Conservation (phyloP, 1,284 basidiomycete genomes). For the Cryptococcus sp. region DNA sequence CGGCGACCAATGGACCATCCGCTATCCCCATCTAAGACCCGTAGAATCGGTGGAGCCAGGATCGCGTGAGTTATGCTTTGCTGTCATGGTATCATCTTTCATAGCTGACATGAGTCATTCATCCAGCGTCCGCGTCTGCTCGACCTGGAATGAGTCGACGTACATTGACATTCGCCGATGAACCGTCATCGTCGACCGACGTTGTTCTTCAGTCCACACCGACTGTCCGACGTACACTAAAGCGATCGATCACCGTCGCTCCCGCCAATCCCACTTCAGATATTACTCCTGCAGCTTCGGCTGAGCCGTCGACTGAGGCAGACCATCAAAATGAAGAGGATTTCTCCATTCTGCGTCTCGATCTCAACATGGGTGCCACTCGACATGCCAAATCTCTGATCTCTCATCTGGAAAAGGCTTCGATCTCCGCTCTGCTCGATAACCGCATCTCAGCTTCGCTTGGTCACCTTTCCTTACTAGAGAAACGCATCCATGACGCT, state of each 20-base stretch:
- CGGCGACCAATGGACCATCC: slow-evolving; percentile 78
- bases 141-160: slow-evolving; percentile 57
- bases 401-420: slow-evolving; percentile 85
- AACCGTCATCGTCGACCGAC: slow-evolving; percentile 67
- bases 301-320: neutral
- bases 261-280: slow-evolving; percentile 12
- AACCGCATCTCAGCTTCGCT: slow-evolving; percentile 77
- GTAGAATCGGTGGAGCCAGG: slow-evolving; percentile 16
- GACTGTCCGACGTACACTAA: slow-evolving; percentile 54
- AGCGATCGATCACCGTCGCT: slow-evolving; percentile 48
- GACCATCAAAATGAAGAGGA: slow-evolving; percentile 51
- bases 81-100: neutral
- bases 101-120: neutral
- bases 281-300: slow-evolving; percentile 1
- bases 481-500: slow-evolving; percentile 82
- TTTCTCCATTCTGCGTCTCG: slow-evolving; percentile 84
- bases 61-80: slow-evolving; percentile 15
- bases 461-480: slow-evolving; percentile 81
- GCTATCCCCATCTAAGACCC: slow-evolving; percentile 64
- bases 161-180: slow-evolving; percentile 78
- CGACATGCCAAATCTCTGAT: slow-evolving; percentile 77
- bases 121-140: slow-evolving; percentile 28
- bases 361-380: slow-evolving; percentile 85
- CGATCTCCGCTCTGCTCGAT: slow-evolving; percentile 88
- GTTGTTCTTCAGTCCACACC: slow-evolving; percentile 61